These are phyloP conservation scores for Aspergillus caelatus DNA, from an alignment of 2,329 filamentous ascomycete genomes.

Conservation along the genomic window DNA sequence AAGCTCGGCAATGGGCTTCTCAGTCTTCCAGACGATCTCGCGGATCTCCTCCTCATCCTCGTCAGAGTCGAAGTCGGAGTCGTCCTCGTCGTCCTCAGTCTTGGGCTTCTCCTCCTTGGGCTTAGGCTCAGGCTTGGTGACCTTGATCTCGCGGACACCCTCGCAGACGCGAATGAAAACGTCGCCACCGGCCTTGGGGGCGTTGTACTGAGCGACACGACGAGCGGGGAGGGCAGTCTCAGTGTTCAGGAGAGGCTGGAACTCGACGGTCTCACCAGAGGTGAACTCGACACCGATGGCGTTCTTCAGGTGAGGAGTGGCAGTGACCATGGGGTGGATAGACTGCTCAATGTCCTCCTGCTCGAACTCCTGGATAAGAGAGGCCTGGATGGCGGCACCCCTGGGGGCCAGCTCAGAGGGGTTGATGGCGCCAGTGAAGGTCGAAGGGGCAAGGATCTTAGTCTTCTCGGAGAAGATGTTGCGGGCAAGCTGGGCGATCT, in stretches of 20 bases:
- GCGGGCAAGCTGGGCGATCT: constrained; percentile 80
- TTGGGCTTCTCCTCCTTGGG: constrained; percentile 63
- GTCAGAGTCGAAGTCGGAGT: constrained; percentile 65
- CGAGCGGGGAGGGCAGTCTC: constrained; percentile 91
- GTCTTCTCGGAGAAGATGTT: constrained; percentile 81
- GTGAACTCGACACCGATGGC: constrained; percentile 83
- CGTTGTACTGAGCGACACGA: constrained; percentile 76
- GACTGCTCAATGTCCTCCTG: constrained; percentile 92
- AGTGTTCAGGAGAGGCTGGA: constrained; percentile 77
- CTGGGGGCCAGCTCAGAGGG: constrained; percentile 87
- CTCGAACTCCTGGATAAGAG: constrained; percentile 92
- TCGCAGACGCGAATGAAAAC: constrained; percentile 88
- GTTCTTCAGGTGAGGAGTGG: constrained; percentile 84
- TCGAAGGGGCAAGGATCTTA: constrained; percentile 79
- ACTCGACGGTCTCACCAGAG: constrained; percentile 65
- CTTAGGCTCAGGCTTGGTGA: constrained; percentile 84
- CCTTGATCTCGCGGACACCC: constrained; percentile 87
- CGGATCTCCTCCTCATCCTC: constrained; percentile 76
- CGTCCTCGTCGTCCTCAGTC: constrained; percentile 62
- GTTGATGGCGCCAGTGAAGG: constrained; percentile 77
- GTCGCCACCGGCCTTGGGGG: constrained; percentile 79
- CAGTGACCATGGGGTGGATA: constrained; percentile 91
- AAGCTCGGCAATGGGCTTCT: constrained; percentile 79
- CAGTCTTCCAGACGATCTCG: constrained; percentile 91
- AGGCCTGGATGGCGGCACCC: constrained; percentile 93